phyloP scores from a whole-genome alignment of 148 eudicot genomes.

The Euryodendron excelsum region DNA sequence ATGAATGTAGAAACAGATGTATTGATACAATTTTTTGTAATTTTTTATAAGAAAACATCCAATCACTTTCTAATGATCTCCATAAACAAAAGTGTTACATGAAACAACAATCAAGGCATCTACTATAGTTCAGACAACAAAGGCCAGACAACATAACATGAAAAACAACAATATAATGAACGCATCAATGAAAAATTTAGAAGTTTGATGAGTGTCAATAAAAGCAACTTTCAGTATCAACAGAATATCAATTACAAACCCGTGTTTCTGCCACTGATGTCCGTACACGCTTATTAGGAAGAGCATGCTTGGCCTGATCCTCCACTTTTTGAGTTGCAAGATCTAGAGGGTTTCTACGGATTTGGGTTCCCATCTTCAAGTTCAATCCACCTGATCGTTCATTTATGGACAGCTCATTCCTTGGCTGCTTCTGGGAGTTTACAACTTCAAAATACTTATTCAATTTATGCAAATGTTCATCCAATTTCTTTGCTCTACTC shows the following conservation, averaged over 20 bases:
- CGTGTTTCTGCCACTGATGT: conserved; percentile 78
- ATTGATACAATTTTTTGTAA: too few relatives aligned
- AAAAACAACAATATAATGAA: background rate
- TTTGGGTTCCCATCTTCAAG: conserved; percentile 65
- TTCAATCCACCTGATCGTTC: conserved; percentile 65
- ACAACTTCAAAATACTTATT: conserved; percentile 46
- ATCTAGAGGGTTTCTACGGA: conserved; percentile 58
- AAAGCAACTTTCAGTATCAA: background rate
- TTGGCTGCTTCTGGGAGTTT: conserved; percentile 58
- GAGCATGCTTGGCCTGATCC: conserved; percentile 61
- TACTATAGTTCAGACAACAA: background rate
- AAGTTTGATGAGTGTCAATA: background rate
- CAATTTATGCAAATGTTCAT: conserved; percentile 60
- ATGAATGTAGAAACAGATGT: background rate
- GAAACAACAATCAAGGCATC: background rate
- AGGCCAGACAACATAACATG: background rate
- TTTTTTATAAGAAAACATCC: too few relatives aligned
- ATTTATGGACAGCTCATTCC: conserved; percentile 35
- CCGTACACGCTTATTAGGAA: conserved; percentile 75
- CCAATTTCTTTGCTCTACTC: conserved; percentile 60
- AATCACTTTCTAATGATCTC: background rate
- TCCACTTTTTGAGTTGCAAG: conserved; percentile 54
- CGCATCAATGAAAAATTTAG: background rate
- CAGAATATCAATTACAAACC: conserved; percentile 43
- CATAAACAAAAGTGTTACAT: background rate